Conservation (phyloP, 305 asterid species). For the Petunia hybrid region DNA sequence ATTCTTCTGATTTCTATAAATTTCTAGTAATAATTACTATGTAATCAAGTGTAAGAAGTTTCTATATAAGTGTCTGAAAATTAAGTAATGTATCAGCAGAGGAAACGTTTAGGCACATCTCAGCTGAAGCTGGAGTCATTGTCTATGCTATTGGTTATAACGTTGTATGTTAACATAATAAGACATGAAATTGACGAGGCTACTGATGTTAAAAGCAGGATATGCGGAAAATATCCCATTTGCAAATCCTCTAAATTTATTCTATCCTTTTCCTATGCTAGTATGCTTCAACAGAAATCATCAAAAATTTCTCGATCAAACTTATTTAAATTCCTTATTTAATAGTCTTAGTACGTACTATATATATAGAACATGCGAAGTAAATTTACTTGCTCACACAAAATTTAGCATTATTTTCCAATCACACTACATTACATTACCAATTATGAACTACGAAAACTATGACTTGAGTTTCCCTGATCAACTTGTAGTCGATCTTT, state of each 20-base stretch:
- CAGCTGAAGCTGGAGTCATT: not conserved
- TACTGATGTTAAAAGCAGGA: conserved; percentile 11
- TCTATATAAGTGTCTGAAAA: too few species aligned
- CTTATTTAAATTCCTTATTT: not conserved
- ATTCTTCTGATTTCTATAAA: too few species aligned
- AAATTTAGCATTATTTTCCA: not conserved
- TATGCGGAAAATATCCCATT: conserved; percentile 3
- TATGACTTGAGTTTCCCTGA: conserved; percentile 79
- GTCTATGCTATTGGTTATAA: not conserved
- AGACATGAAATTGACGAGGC: conserved; percentile 25
- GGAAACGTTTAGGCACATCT: not conserved
- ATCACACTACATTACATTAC: not conserved
- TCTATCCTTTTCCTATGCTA: not conserved
- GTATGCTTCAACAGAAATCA: not conserved
- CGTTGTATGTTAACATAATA: not conserved
- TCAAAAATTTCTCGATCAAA: not conserved
- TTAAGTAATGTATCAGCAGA: not conserved
- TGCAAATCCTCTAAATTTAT: not conserved
- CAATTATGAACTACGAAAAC: conserved; percentile 67
- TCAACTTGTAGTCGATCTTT: conserved; percentile 79
- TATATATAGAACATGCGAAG: conserved; percentile 17
- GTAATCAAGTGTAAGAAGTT: not conserved
- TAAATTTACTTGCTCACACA: not conserved
- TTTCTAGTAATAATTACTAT: not conserved
- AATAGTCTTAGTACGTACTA: not conserved